Conservation (phyloP, 2,329 filamentous ascomycete species). For the Camillea tinctor region DNA sequence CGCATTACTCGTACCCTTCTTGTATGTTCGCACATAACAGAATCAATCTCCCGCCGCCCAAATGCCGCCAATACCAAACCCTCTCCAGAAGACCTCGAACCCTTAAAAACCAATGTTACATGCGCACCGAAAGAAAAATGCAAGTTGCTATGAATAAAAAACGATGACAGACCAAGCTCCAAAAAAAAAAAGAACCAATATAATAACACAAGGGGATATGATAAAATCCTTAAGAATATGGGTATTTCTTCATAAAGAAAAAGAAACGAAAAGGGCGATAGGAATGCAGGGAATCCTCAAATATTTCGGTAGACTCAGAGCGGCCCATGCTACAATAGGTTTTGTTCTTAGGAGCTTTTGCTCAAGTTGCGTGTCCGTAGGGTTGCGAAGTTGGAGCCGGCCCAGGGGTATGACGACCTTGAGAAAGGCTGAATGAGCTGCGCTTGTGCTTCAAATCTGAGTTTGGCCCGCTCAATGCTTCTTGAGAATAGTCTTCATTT, state of each 20-base stretch:
- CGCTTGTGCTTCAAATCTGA: constrained; percentile 30
- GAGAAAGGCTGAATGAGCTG: constrained; percentile 31
- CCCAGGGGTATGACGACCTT: constrained; percentile 23
- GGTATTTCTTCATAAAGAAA: constrained; percentile 19
- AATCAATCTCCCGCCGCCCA: constrained; percentile 19
- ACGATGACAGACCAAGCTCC: constrained; percentile 6
- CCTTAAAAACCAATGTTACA: constrained; percentile 14
- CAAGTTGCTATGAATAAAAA: constrained; percentile 7
- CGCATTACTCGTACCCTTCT: constrained; percentile 20
- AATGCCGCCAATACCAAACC: constrained; percentile 11
- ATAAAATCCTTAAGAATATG: constrained; percentile 14
- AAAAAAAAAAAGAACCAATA: constrained; percentile 22
- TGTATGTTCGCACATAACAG: constrained; percentile 19
- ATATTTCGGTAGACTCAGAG: too few relatives aligned
- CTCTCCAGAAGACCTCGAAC: constrained; percentile 13
- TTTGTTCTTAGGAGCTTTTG: neutral
- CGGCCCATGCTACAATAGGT: neutral
- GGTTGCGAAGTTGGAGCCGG: constrained; percentile 26
- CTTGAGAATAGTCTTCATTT: constrained; percentile 30
- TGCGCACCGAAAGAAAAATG: constrained; percentile 18
- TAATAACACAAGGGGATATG: constrained; percentile 26
- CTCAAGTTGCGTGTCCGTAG: constrained; percentile 28
- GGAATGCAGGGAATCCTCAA: too few relatives aligned
- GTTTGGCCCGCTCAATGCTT: constrained; percentile 22
- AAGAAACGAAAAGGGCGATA: constrained; percentile 1